Evolutionary conservation across 1,284 basidiomycete species (phyloP), one percentile per base, ranked within the genome.

Genomic region (Spongiforma sp.): DNA sequence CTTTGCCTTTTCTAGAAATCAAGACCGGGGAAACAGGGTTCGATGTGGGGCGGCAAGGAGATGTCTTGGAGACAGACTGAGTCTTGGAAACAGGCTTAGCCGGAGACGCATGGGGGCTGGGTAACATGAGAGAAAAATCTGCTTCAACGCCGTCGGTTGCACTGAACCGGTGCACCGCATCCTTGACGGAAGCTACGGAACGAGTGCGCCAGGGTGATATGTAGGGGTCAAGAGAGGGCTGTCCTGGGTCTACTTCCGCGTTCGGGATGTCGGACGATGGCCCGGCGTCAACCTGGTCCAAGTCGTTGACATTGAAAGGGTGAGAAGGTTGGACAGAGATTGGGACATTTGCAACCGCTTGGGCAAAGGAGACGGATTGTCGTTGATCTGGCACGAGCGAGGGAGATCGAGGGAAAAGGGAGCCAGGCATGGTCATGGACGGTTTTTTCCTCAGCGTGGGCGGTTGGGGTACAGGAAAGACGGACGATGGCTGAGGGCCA

Each of bases 371-470:
- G 63, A 33, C 41, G 5, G 5, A 41, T 24, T 21, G 2, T 15
- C 17, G 15, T n/a, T 19, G 74, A n/a, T 85, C 83, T 3, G 88
- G 87, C 39, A 86, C 77, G 17, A 88, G 78, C 24, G 91, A 91
- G 0, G 86, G 82, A 0, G 91, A 90, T 8, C 89, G 86, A 11
- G 90, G 86, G 71, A 87, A 91, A 10, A 93, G 82, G 2, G 91
- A 85, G 14, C 91, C 91, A n/a, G 91, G 91, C 91, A 93, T 93
- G 1, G 86, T 89, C 3, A 83, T 70, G 2, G 85, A 85, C 4
- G 78, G 76, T n/a, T 79, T 77, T 54, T 82, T 82, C 52, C 65
- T 76, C 61, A 68, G 72, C 68, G 48, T 77, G 71, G 39, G 78
- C 26, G 69, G 67, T 0, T 78, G 78, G 10, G 77, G 76, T 2